Conservation (phyloP, 2,329 filamentous ascomycete species). For the Aspergillus proliferans region DNA sequence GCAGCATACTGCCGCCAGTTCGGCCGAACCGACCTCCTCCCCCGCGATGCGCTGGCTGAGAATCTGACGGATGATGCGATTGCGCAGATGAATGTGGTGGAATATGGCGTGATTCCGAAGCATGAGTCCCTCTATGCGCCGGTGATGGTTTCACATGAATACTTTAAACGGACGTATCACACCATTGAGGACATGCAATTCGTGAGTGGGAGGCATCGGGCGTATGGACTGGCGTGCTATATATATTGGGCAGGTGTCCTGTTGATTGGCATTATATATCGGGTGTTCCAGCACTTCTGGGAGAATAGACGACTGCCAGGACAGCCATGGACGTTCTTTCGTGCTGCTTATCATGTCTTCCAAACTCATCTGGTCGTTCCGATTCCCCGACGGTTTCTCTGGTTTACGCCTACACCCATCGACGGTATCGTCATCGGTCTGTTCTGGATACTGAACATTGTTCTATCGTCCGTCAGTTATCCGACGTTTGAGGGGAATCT, state of each 20-base stretch:
- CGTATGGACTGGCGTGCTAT: slow-evolving; percentile 32
- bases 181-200: slow-evolving; percentile 29
- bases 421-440: slow-evolving; percentile 40
- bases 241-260: slow-evolving; percentile 37
- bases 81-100: slow-evolving; percentile 25
- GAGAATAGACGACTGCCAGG: slow-evolving; percentile 2
- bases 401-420: slow-evolving; percentile 43
- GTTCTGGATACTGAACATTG: slow-evolving; percentile 42
- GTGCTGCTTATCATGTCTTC: slow-evolving; percentile 23
- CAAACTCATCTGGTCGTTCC: slow-evolving; percentile 38
- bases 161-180: slow-evolving; percentile 23
- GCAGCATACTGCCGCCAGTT: slow-evolving; percentile 17
- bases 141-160: slow-evolving; percentile 26
- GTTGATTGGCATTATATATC: slow-evolving; percentile 27
- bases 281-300: slow-evolving; percentile 18
- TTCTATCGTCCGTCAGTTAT: slow-evolving; percentile 42
- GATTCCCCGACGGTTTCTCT: slow-evolving; percentile 36
- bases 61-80: slow-evolving; percentile 30
- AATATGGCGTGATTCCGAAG: slow-evolving; percentile 23
- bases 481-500: slow-evolving; percentile 42
- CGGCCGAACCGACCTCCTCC: slow-evolving; percentile 18
- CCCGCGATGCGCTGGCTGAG: slow-evolving; percentile 22
- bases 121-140: slow-evolving; percentile 15
- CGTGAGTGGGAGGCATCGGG: slow-evolving; percentile 29
- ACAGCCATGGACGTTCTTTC: slow-evolving; percentile 2